These are phyloP conservation scores for Lasiosphaeriaceae sp. DNA, from an alignment of 495 filamentous ascomycete genomes.

Conservation along the genomic window DNA sequence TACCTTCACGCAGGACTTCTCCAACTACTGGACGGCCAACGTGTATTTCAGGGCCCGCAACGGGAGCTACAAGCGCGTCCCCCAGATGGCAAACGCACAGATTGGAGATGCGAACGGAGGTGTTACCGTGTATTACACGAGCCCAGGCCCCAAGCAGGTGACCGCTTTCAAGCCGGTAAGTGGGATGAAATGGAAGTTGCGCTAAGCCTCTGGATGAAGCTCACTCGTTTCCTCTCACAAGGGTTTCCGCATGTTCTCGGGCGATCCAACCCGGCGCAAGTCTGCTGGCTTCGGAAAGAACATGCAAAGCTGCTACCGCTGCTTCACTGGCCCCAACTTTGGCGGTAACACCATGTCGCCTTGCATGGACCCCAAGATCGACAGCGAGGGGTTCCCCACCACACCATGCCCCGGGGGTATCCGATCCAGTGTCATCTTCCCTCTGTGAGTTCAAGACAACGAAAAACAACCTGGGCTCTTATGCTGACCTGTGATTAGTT, in stretches of 20 bases:
- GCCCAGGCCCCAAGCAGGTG: slow-evolving; percentile 32
- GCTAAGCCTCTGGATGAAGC: no score
- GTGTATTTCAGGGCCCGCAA: slow-evolving; percentile 51
- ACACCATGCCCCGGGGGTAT: slow-evolving; percentile 42
- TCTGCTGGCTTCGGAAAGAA: slow-evolving; percentile 27
- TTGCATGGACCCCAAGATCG: slow-evolving; percentile 35
- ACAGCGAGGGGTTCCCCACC: slow-evolving; percentile 37
- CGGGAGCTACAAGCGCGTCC: slow-evolving; percentile 47
- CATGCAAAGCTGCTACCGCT: slow-evolving; percentile 42
- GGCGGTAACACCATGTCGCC: slow-evolving; percentile 37
- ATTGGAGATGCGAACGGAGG: slow-evolving; percentile 23
- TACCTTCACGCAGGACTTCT: slow-evolving; percentile 41
- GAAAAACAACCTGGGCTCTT: no score
- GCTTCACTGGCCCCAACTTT: slow-evolving; percentile 46
- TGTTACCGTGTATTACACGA: slow-evolving; percentile 29
- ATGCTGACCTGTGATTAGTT: slow-evolving; percentile 19
- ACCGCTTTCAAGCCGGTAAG: slow-evolving; percentile 50
- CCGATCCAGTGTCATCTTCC: slow-evolving; percentile 49
- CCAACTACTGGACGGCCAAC: slow-evolving; percentile 53
- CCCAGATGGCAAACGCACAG: slow-evolving; percentile 23
- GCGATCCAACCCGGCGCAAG: slow-evolving; percentile 35
- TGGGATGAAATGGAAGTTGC: no score
- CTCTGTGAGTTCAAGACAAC: slow-evolving; percentile 29
- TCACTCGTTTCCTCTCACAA: slow-evolving; percentile 10
- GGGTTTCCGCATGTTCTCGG: slow-evolving; percentile 51